Base-by-base conservation (phyloP, 176 grass and related monocot genomes). In the Themeda triandra region DNA sequence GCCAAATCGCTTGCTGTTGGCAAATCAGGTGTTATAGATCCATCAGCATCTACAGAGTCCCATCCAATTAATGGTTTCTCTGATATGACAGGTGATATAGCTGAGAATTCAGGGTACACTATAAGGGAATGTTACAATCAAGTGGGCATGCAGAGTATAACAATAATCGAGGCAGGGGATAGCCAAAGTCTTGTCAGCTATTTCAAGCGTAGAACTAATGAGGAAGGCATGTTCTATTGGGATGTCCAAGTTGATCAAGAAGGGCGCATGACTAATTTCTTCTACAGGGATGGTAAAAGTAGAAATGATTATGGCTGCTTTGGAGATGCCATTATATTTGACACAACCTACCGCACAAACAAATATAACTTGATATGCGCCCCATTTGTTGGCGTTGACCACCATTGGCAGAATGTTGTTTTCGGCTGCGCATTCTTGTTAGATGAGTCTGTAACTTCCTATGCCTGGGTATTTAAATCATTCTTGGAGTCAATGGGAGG, bases 201-300 rank as follows among this genome's bases (percentile, higher is more conserved):
- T 87, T 96, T 96, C 88, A 96, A 93, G 76, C 88, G 63, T 59
- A 90, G 91, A 78, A 88, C 88, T 48, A 93, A 87, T 15, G 91
- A 96, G 81, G 94, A 96, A 88, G 94, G 88, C n/a, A 93, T 96
- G 88, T 97, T 97, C 36, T 97, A 92, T 73, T 97, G 91, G 87
- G 94, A 93, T 66, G 89, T 90, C 41, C 91, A 91, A 80, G 89
- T 94, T 84, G 94, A 97, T 86, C 92, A 90, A 82, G 85, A 94
- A 71, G 88, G 90, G 54, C 90, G 87, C 30, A 85, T 87, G 79
- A 90, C 90, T 15, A 94, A 92, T 74, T 92, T 97, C 75, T 94
- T 97, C 80, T 97, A 89, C 90, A 88, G 89, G 63, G 92, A 97
- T 90, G 86, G 85, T 75, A 94, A 90, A 78, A 88, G 88, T 70